A percentile compares a stretch with the other conserved stretches of the same genome.
phyloP scores from a whole-genome alignment of 805 yeast species.

The Clavispora carvajalis region DNA sequence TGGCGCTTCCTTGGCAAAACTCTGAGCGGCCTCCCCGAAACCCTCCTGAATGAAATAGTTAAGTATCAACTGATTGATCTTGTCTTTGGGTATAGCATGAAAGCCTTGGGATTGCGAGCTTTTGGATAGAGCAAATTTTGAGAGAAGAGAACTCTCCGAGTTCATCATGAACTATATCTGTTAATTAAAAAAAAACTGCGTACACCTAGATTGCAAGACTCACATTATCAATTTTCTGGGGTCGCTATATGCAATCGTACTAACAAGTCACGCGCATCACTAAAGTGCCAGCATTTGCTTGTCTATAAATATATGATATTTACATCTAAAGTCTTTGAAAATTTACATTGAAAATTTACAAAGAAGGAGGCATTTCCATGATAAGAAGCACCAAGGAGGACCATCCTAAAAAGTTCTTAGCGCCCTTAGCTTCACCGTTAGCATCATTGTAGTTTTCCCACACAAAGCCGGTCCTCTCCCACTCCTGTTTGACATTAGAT shows the following conservation, averaged over 20 bases:
- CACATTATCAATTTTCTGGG: too few species aligned
- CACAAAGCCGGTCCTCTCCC: constrained; percentile 72
- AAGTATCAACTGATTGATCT: constrained; percentile 52
- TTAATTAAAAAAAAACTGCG: too few species aligned
- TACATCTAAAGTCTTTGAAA: too few species aligned
- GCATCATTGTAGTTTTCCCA: constrained; percentile 87
- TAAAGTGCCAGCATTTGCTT: too few species aligned
- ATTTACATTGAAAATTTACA: too few species aligned
- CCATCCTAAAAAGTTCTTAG: constrained; percentile 93
- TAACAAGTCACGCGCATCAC: too few species aligned
- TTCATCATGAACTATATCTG: not conserved
- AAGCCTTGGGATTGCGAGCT: not conserved
- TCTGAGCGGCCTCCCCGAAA: constrained; percentile 59
- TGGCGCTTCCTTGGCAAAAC: constrained; percentile 56
- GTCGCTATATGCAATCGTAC: not conserved
- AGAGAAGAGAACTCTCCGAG: not conserved
- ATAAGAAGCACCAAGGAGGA: constrained; percentile 74
- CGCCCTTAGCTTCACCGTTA: constrained; percentile 74
- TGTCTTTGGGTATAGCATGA: constrained; percentile 21
- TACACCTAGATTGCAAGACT: too few species aligned
- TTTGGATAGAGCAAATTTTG: not conserved
- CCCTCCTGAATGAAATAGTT: constrained; percentile 78
- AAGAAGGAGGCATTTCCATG: constrained; percentile 73
- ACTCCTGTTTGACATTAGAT: constrained; percentile 59
- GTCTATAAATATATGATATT: too few species aligned